Evolutionary conservation across 805 yeast genomes (phyloP), one percentile per base, ranked within the genome.

Genomic region (Nakazawaea ernobii): DNA sequence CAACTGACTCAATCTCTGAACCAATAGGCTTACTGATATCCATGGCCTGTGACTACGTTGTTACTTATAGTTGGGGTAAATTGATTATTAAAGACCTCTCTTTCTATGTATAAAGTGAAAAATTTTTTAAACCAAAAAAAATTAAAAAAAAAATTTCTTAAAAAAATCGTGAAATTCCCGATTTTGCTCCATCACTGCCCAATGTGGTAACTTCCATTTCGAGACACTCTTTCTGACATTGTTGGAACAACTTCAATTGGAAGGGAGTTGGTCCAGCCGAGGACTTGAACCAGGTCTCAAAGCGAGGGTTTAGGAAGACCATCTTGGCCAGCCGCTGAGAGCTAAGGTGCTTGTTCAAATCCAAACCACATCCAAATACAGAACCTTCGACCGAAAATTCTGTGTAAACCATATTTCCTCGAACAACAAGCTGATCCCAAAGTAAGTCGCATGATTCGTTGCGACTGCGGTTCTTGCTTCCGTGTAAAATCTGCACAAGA

Each of bases 11-110:
- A 65, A 94, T 88, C 69, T 88, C 95, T 38, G 98, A 85, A 52
- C 99, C 99, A 44, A 90, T 92, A 43, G 99, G 98, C 63, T 85
- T 86, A 37, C 97, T 82, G 66, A 95, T 89, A 77, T 94, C 97
- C 99, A 94, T 94, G 53, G 42, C 57, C 17, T 8, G 17, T 6
- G 24, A 6, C 35, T 14, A 15, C n/a, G 9, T n/a, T 42, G 17
- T 17, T 32, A 20, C 29, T 13, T 13, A 11, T 32, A 29, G 3
- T 24, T 32, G 27, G 9, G 7, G 35, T 14, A 8, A 30, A 14
- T 29, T n/a, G 30, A 38, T 13, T 24, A 11, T 8, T 38, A 13
- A 15, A 36, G 13, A 39, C 28, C 14, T 30, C 43, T 30, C 30
- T 8, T 14, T 30, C 27, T 28, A 26, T 40, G 29, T 11, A 42